Percentiles rank a stretch among this genome's conserved stretches.
Evolutionary conservation across 2,329 filamentous ascomycete species (phyloP).

Genomic region (Epichloe gansuensis): DNA sequence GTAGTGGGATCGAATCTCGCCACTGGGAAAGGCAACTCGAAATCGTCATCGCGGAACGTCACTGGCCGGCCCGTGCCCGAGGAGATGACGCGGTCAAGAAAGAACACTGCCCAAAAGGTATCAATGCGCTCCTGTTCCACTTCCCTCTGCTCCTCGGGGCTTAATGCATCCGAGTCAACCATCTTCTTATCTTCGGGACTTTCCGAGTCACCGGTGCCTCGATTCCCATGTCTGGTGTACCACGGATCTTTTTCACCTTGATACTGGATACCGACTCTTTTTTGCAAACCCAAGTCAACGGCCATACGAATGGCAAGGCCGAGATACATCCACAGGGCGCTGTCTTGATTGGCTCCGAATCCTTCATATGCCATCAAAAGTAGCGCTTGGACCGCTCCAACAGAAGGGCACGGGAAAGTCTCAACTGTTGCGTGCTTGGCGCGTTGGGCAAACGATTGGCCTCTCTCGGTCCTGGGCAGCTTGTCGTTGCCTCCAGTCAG

Average conservation of each 20-base stretch:
- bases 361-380: constrained; percentile 78
- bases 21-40: constrained; percentile 60
- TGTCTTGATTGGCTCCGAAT: constrained; percentile 79
- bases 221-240: constrained; percentile 32
- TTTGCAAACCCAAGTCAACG: constrained; percentile 68
- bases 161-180: constrained; percentile 26
- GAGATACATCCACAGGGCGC: constrained; percentile 86
- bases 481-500: constrained; percentile 35
- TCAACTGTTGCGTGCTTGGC: constrained; percentile 76
- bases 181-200: constrained; percentile 29
- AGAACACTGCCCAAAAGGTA: constrained; percentile 83
- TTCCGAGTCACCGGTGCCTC: constrained; percentile 20
- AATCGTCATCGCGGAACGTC: constrained; percentile 72
- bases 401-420: constrained; percentile 68
- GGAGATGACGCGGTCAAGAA: constrained; percentile 76
- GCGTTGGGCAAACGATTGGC: constrained; percentile 65
- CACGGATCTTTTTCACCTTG: constrained; percentile 40
- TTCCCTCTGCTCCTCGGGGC: constrained; percentile 42
- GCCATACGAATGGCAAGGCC: constrained; percentile 78
- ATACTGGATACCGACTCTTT: constrained; percentile 61
- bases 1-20: constrained; percentile 38
- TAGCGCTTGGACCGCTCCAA: constrained; percentile 73
- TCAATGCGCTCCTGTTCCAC: constrained; percentile 73
- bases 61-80: constrained; percentile 76
- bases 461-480: constrained; percentile 51